Evolutionary conservation across 495 filamentous ascomycete species (phyloP).

Genomic region (Aspergillus mulundensis): DNA sequence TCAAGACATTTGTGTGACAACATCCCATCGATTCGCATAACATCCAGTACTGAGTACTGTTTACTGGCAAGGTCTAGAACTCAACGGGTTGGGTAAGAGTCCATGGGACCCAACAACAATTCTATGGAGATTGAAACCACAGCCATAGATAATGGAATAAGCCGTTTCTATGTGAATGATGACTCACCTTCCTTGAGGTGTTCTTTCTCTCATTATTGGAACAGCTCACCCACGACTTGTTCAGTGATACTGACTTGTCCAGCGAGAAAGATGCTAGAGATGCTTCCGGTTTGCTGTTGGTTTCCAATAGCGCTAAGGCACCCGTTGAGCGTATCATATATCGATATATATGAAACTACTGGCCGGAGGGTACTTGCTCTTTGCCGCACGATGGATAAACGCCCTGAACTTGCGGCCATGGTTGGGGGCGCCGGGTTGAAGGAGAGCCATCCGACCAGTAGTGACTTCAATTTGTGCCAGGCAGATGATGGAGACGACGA

Average conservation of each 20-base stretch:
- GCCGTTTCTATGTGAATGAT: too few species aligned
- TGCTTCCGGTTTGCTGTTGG: neutral
- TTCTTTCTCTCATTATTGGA: slow-evolving; percentile 5
- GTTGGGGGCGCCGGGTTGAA: neutral
- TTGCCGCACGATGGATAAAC: neutral
- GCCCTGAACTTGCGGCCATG: neutral
- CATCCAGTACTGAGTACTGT: too few species aligned
- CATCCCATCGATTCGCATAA: too few species aligned
- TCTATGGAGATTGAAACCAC: too few species aligned
- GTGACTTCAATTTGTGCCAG: neutral
- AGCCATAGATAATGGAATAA: too few species aligned
- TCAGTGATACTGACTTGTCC: neutral
- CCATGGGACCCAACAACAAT: too few species aligned
- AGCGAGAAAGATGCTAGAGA: neutral
- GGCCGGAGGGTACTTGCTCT: neutral
- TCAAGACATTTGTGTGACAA: too few species aligned
- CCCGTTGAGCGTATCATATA: slow-evolving; percentile 1
- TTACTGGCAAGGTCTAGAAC: too few species aligned
- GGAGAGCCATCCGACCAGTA: neutral
- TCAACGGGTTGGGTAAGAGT: too few species aligned
- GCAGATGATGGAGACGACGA: neutral
- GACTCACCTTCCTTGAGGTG: too few species aligned
- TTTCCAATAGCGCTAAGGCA: neutral
- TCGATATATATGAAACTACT: neutral
- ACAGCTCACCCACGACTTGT: neutral